Percentiles rank a stretch among this genome's conserved stretches.
phyloP scores from a whole-genome alignment of 345 rosid species.

The Eucalyptus globulus region DNA sequence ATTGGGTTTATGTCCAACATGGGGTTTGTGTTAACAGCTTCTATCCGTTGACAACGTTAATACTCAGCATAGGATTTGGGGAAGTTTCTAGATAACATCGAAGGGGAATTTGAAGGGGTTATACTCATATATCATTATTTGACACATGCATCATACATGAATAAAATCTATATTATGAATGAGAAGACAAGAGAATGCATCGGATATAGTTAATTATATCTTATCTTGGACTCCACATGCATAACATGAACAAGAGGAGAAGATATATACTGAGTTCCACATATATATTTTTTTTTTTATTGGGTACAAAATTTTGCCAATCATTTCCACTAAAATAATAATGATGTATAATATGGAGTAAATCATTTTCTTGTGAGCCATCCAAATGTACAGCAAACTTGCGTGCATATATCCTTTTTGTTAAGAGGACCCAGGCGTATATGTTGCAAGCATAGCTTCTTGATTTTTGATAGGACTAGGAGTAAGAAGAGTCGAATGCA shows the following conservation, averaged over 20 bases:
- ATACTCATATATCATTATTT: not conserved
- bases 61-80: not conserved
- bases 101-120: fast-evolving
- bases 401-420: not conserved
- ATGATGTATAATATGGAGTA: not conserved
- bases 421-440: not conserved
- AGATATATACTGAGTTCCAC: not conserved
- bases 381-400: not conserved
- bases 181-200: not conserved
- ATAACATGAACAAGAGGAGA: not conserved
- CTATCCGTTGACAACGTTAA: not conserved
- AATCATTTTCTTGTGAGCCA: not conserved
- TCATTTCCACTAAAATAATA: not conserved
- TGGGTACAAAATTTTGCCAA: not conserved
- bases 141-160: fast-evolving
- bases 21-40: not conserved
- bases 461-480: not conserved
- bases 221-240: not conserved
- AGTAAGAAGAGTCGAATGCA: not conserved
- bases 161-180: fast-evolving
- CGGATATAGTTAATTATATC: not conserved
- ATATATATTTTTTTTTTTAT: not conserved
- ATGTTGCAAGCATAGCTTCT: not conserved
- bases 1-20: not conserved
- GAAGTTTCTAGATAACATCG: not conserved